Conservation (phyloP, 441 rosid genomes). For the Eugenia klotzschiana region DNA sequence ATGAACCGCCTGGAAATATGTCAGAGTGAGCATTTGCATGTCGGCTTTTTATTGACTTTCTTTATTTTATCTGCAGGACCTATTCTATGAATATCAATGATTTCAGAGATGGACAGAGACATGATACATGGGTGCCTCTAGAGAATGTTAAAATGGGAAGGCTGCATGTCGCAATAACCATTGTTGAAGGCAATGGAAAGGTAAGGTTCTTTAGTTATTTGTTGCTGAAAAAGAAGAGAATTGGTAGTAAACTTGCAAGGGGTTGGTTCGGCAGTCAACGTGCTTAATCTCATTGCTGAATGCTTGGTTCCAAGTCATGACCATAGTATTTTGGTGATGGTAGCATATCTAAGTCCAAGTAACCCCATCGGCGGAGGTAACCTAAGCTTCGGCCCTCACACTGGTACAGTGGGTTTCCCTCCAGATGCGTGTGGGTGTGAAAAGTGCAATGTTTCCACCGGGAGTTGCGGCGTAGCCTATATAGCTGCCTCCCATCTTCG, state of each 20-base stretch:
- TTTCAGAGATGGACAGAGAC: constrained; percentile 55
- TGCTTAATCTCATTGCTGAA: background rate
- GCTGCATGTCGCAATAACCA: constrained; percentile 68
- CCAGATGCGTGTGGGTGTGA: background rate
- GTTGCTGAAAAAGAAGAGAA: background rate
- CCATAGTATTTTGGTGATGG: background rate
- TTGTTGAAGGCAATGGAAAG: constrained; percentile 36
- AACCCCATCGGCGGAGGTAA: background rate
- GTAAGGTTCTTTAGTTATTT: constrained; percentile 7
- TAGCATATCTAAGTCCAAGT: background rate
- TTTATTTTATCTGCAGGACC: constrained; percentile 23
- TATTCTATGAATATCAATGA: constrained; percentile 54
- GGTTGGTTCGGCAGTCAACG: background rate
- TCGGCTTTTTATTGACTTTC: background rate
- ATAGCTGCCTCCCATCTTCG: background rate
- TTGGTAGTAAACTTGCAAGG: background rate
- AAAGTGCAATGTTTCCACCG: background rate
- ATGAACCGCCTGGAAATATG: background rate
- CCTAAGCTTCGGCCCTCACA: background rate
- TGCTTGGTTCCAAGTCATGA: background rate
- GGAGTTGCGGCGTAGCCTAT: background rate
- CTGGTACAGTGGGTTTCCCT: background rate
- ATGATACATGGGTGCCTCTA: constrained; percentile 76
- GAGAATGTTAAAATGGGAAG: constrained; percentile 69
- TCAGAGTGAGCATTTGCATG: background rate